Base-by-base conservation (phyloP, 345 rosid genomes). In the Aethionema arabicum region DNA sequence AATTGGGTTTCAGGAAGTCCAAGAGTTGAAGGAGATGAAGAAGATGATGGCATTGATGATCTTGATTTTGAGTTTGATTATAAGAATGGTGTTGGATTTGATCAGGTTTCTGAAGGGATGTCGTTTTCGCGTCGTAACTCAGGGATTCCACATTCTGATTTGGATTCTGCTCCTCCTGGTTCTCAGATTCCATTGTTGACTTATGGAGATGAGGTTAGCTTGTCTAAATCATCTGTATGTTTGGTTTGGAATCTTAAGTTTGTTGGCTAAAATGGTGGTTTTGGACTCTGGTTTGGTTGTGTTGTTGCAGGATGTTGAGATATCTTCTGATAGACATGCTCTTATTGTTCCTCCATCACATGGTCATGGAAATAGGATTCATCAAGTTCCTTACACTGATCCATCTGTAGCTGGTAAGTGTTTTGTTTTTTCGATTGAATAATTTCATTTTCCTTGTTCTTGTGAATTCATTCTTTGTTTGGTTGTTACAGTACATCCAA, bases 11-110 rank as follows among this genome's bases (percentile, higher is more conserved):
- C 65, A 85, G 96, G 96, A 0, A 76, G 83, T 59, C 79, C 87
- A 32, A 82, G 96, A 53, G 89, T 89, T 49, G 83, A 71, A 5
- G 96, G 96, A 7, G 96, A 89, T 53, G 91, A 89, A n/a, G 96
- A 89, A 41, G 91, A 89, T 65, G 93, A 84, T 43, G 96, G 64
- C 44, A 65, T 73, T n/a, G 96, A 88, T 75, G 96, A 88, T 72
- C 52, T 88, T 75, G 93, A 88, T 58, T 78, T 82, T n/a, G 93
- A 86, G 82, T 78, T 86, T 70, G 77, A 75, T 66, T 50, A 52
- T 5, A 65, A 15, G 13, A 58, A 53, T 65, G 72, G 76, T 4
- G 0, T 65, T 45, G 86, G 74, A 52, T 78, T 80, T 41, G 80
- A 76, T 42, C 68, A 61, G n/a, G 58, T 61, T 68, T 71, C 88